Conservation (phyloP, 1,284 basidiomycete genomes). For the Tilletia caries region DNA sequence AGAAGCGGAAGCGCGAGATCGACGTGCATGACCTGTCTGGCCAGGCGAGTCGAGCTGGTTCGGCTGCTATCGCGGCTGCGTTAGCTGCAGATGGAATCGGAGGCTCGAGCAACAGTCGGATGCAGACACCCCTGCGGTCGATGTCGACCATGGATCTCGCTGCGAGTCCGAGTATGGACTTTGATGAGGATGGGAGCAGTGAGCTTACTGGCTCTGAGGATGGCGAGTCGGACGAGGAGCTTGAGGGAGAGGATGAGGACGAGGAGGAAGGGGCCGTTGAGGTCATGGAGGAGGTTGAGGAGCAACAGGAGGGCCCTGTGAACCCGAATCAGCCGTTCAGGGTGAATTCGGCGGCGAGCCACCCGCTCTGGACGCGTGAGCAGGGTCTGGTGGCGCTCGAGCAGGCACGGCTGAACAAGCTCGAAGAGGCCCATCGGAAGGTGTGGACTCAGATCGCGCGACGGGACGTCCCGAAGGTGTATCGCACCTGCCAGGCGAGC, state of each 20-base stretch:
- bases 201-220: neutral
- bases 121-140: neutral
- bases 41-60: neutral
- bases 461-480: constrained; percentile 52
- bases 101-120: neutral
- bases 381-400: constrained; percentile 40
- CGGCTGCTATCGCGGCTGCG: neutral
- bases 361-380: constrained; percentile 7
- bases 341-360: neutral
- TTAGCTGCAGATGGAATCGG: neutral
- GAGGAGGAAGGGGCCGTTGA: neutral
- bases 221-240: neutral
- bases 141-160: neutral
- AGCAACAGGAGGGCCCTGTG: neutral
- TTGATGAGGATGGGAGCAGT: neutral
- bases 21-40: constrained; percentile 4
- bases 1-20: constrained; percentile 9
- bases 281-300: neutral
- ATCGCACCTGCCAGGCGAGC: constrained; percentile 48
- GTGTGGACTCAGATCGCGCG: constrained; percentile 52
- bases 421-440: constrained; percentile 49
- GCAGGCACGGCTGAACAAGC: constrained; percentile 35
- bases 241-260: neutral
- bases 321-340: constrained; percentile 7
- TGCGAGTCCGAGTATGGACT: neutral